These are phyloP conservation scores for Coemansia sp. DNA, from an alignment of 192 early-diverging fungal genomes.

Conservation along the genomic window DNA sequence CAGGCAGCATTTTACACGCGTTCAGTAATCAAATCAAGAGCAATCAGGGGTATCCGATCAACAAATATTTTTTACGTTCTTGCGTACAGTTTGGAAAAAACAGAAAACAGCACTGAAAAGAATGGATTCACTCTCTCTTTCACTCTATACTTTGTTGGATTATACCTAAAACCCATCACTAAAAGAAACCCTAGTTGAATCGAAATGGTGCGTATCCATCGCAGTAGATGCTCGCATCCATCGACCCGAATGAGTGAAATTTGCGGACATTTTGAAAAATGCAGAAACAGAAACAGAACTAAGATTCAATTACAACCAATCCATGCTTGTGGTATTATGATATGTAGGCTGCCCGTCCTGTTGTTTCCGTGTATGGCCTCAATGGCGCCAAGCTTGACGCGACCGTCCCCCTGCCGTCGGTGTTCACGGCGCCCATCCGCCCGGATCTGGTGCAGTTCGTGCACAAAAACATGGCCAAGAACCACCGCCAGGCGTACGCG, in stretches of 20 bases:
- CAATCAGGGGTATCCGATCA: too few species aligned
- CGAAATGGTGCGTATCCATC: conserved; percentile 12
- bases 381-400: conserved; percentile 70
- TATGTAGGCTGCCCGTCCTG: conserved; percentile 68
- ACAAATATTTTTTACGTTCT: too few species aligned
- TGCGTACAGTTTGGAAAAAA: too few species aligned
- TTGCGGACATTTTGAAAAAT: background rate
- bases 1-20: too few species aligned
- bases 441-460: conserved; percentile 94
- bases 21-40: too few species aligned
- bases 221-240: too few species aligned
- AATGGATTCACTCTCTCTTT: background rate
- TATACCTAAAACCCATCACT: background rate
- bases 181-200: conserved; percentile 4
- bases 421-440: conserved; percentile 96
- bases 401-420: conserved; percentile 82
- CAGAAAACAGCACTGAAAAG: too few species aligned
- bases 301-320: too few species aligned
- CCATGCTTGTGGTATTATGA: too few species aligned
- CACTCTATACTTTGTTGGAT: background rate
- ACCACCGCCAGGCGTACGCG: conserved; percentile 96
- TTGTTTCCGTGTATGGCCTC: conserved; percentile 87
- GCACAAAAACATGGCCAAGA: conserved; percentile 98
- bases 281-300: too few species aligned
- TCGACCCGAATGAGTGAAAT: too few species aligned